Base-by-base conservation (phyloP, 2,329 filamentous ascomycete genomes). In the Neoarthrinium moseri region DNA sequence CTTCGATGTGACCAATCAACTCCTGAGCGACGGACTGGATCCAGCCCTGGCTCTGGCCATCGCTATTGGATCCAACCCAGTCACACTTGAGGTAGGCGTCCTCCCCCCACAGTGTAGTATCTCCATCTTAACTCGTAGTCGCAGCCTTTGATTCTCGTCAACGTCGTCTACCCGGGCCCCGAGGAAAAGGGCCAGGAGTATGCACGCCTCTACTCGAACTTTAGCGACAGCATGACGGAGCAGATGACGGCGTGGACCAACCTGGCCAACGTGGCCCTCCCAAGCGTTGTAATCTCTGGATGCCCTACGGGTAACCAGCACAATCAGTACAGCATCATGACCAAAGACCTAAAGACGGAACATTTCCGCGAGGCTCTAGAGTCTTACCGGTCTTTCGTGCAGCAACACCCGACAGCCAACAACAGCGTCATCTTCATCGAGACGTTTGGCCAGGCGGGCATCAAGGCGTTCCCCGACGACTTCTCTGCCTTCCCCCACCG, bases 401-500 rank as follows among this genome's bases (percentile, higher is more conserved):
- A 32, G 27, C 24, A n/a, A 13, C 11, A 44, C 33, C 42, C 42
- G 7, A 12, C 13, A 17, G 30, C 33, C 32, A 27, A 17, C 32
- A 24, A 32, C 22, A 17, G 13, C 11, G 24, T 32, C 8, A 7
- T 45, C 29, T 12, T 45, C 11, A 20, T 38, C 24, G 43, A 45
- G 20, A 33, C 34, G 7, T 27, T 26, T 10, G 11, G 32, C 4
- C 20, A 29, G 13, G 11, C 29, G 20, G 23, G 12, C 13, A 20
- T 33, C 12, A 17, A 15, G 21, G 33, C 43, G 10, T 13, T 39
- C 6, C 26, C 43, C 7, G 24, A 33, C 17, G 35, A 45, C 34
- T 20, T 29, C 23, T 24, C 35, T 6, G 35, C 43, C 15, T 45
- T 30, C 26, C 15, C 24, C 5, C 17, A 45, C 17, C 43, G 43